Evolutionary conservation across 805 yeast genomes (phyloP).

Genomic region (Candida suzukii): DNA sequence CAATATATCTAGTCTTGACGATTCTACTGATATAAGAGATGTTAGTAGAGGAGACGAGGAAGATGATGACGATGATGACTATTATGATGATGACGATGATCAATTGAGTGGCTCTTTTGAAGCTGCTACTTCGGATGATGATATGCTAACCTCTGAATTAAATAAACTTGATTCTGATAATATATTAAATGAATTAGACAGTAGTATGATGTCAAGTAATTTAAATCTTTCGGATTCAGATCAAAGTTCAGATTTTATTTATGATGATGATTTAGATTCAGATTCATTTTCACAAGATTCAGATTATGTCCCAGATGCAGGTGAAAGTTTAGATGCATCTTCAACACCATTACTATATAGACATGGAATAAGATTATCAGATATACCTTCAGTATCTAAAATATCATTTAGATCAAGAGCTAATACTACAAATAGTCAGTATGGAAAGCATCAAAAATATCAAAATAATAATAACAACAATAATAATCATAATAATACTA

Average conservation of each 20-base stretch:
- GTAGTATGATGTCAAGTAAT: neutral
- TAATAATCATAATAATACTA: no score
- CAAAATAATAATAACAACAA: no score
- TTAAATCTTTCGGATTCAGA: neutral
- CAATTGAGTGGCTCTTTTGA: conserved; percentile 8
- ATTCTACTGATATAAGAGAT: neutral
- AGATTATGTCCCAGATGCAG: conserved; percentile 10
- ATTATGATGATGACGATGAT: conserved; percentile 17
- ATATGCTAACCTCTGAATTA: conserved; percentile 1
- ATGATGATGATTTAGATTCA: conserved; percentile 16
- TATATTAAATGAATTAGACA: neutral
- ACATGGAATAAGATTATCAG: neutral
- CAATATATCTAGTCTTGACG: neutral
- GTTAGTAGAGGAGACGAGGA: conserved; percentile 3
- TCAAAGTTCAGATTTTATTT: conserved; percentile 3
- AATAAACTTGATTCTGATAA: conserved; percentile 4
- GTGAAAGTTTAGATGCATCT: conserved; percentile 9
- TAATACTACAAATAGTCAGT: conserved; percentile 2
- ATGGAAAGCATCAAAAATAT: no score
- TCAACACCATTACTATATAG: neutral
- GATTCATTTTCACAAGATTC: conserved; percentile 22
- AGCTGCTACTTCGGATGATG: conserved; percentile 7
- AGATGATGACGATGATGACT: conserved; percentile 4
- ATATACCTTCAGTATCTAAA: conserved; percentile 9
- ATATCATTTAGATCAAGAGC: conserved; percentile 13